Evolutionary conservation across 768 basidiomycete species (phyloP), one percentile per base, ranked within the genome.

Genomic region (Piloderma croceum): DNA sequence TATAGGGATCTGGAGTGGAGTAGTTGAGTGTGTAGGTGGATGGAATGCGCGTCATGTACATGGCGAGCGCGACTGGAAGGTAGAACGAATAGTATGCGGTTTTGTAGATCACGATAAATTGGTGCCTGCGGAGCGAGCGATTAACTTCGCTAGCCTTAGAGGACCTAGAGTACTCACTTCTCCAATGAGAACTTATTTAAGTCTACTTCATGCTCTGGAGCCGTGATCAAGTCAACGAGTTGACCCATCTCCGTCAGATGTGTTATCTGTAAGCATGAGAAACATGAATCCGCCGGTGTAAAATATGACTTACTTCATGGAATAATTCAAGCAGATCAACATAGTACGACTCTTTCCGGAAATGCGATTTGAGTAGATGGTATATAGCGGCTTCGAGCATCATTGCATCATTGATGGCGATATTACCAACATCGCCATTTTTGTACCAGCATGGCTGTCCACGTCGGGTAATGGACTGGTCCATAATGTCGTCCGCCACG

Each of bases 81-180:
- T 97, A 96, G 77, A 98, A 98, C 22, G 90, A 96, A 67, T 98
- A 99, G 68, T 77, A 94, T 0, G 94, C 89, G 21, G 94, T 97
- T 68, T 99, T 99, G 79, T 92, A 97, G 47, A 90, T 74, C 39
- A 97, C 94, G 59, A 98, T 97, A 42, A 89, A 76, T 45, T 78
- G 76, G 59, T 97, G 91, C 58, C 90, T 93, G 55, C 10, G 39
- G 13, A 22, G 21, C 36, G 15, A 24, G 22, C 22, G 9, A 7
- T 19, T 13, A 13, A 7, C 23, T 21, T 2, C 11, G 40, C 21
- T 36, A 43, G 24, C 24, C 21, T 19, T 20, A 22, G 27, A 33
- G 34, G 19, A 36, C 24, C 15, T 7, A 20, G 19, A 21, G 37
- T 3, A 60, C 74, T 32, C 44, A 84, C 88, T 86, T 88, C 43